phyloP scores from a whole-genome alignment of 2,329 filamentous ascomycete genomes.

The Aspergillus hiratsukae region DNA sequence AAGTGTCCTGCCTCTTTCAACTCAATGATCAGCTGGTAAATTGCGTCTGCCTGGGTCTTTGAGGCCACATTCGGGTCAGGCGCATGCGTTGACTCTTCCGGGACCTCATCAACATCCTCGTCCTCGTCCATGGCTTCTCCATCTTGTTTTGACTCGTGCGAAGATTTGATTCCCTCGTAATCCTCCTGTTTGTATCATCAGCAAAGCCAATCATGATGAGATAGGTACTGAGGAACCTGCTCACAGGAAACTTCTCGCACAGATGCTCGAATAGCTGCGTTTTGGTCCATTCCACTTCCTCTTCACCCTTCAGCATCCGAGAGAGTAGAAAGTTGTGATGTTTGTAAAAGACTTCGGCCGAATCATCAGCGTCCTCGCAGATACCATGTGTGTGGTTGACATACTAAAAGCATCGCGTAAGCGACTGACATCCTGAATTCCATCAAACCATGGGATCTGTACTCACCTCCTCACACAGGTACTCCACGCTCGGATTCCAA shows the following conservation, averaged over 20 bases:
- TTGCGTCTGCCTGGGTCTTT: constrained; percentile 32
- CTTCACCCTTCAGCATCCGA: constrained; percentile 44
- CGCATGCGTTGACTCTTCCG: constrained; percentile 18
- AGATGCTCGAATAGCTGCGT: constrained; percentile 43
- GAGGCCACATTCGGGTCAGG: constrained; percentile 24
- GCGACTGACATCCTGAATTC: not conserved
- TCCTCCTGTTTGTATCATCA: constrained; percentile 26
- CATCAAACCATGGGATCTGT: not conserved
- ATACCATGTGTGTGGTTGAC: constrained; percentile 39
- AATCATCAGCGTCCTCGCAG: constrained; percentile 43
- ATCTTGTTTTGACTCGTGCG: constrained; percentile 19
- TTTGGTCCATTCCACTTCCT: constrained; percentile 42
- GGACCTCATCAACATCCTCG: constrained; percentile 15
- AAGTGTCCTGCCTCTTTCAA: constrained; percentile 38
- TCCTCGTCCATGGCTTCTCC: constrained; percentile 14
- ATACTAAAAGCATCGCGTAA: constrained; percentile 27
- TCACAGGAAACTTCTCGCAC: constrained; percentile 39
- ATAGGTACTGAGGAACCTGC: constrained; percentile 1
- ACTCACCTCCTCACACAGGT: constrained; percentile 39
- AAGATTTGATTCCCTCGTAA: constrained; percentile 27
- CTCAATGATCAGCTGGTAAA: constrained; percentile 36
- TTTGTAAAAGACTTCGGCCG: constrained; percentile 44
- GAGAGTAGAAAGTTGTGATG: constrained; percentile 44
- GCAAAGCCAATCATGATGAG: not conserved
- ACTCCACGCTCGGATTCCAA: constrained; percentile 34